Percentiles rank a stretch among this genome's conserved stretches.
phyloP scores from a whole-genome alignment of 208 protist genomes.

The Leishmania amazonensis region DNA sequence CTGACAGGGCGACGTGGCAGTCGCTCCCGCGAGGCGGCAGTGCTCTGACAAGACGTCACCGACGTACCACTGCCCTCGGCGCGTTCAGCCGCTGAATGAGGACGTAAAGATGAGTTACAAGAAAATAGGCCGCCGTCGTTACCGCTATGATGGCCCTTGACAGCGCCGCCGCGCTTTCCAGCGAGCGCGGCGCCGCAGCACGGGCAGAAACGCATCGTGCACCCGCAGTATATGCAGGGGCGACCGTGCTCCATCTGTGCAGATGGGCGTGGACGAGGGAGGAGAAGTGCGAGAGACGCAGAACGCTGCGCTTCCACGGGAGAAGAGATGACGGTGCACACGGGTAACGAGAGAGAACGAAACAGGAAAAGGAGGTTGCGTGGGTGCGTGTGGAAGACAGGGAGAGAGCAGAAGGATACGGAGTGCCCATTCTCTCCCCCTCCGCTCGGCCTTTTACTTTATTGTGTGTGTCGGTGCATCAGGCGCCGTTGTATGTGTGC shows the following conservation, averaged over 20 bases:
- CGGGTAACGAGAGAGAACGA: neutral
- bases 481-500: neutral
- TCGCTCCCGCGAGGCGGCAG: neutral
- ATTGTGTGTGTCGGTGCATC: neutral
- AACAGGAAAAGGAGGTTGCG: neutral
- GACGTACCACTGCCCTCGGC: neutral
- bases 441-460: neutral
- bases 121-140: neutral
- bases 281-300: neutral
- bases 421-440: neutral
- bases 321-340: neutral
- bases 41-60: neutral
- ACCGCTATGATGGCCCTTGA: neutral
- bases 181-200: conserved; percentile 32
- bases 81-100: neutral
- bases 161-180: neutral
- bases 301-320: neutral
- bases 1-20: conserved; percentile 18
- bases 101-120: neutral
- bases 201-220: conserved; percentile 29
- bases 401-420: neutral
- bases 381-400: neutral
- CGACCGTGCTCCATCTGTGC: neutral
- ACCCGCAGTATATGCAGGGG: conserved; percentile 23
- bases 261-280: neutral